A percentile compares a stretch with the other conserved stretches of the same genome.
Evolutionary conservation across 257 asterid species (phyloP).

Genomic region (Ocimum tenuiflorum): DNA sequence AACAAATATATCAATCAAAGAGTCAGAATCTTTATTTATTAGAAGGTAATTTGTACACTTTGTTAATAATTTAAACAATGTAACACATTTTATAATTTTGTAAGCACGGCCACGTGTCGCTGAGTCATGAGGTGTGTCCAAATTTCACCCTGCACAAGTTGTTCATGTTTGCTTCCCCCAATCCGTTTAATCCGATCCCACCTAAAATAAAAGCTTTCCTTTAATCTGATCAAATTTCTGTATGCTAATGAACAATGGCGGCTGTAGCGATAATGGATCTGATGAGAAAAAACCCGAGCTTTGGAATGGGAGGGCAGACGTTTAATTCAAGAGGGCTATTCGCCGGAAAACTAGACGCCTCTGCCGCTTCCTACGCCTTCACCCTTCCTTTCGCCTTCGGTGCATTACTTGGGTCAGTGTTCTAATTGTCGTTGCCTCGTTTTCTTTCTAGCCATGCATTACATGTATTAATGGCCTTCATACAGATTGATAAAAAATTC

Average conservation of each 20-base stretch:
- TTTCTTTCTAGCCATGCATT: background rate
- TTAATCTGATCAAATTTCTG: background rate
- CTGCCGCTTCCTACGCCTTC: slow-evolving; percentile 35
- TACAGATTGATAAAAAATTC: background rate
- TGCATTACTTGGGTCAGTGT: slow-evolving; percentile 43
- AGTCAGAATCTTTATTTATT: no score
- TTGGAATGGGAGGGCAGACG: slow-evolving; percentile 30
- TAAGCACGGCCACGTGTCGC: no score
- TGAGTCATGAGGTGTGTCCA: no score
- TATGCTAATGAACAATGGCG: slow-evolving; percentile 38
- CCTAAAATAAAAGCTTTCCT: background rate
- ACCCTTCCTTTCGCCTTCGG: slow-evolving; percentile 53
- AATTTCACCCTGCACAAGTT: no score
- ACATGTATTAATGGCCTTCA: background rate
- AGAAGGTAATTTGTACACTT: no score
- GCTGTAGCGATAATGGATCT: slow-evolving; percentile 66
- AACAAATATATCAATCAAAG: no score
- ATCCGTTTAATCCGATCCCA: background rate
- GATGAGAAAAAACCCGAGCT: slow-evolving; percentile 44
- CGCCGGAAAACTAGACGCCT: slow-evolving; percentile 34
- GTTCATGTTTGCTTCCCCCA: no score
- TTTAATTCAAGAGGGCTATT: slow-evolving; percentile 45
- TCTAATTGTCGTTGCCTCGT: background rate
- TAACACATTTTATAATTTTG: no score
- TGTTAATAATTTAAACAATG: no score